Base-by-base conservation (phyloP, 2,329 filamentous ascomycete genomes). In the Trichoderma sp. region DNA sequence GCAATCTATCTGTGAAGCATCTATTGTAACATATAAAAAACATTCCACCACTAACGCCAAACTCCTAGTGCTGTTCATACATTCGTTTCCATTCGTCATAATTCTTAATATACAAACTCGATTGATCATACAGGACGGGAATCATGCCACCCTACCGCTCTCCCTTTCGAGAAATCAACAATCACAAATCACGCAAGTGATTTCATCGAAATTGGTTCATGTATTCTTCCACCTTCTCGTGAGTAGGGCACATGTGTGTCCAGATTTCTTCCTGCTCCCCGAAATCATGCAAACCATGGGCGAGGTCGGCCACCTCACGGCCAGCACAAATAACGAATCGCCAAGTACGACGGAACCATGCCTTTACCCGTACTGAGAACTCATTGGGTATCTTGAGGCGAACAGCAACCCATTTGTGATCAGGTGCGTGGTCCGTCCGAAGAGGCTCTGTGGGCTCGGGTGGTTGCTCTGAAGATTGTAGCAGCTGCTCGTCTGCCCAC, bases 311-410 rank as follows among this genome's bases (percentile, higher is more conserved):
- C 3, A 78, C n/a, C 32, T 74, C 70, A 24, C 36, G 64, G 9
- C 71, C 64, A 18, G 64, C 57, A 63, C 57, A 65, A 28, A 68
- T 36, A n/a, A 72, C 15, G 14, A 68, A 68, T 34, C 73, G 62
- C 63, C 73, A 76, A 71, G 82, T 81, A 71, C 83, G 80, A 67
- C 81, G 82, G 69, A 86, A 74, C 77, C 81, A 83, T 3, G 83
- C 82, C 60, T 80, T 83, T 21, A 88, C 65, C 21, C 89, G 81
- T 57, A 84, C 84, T 32, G 83, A 80, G 73, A 88, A 85, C 74
- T 92, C 88, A 75, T 91, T 84, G 28, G 84, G 83, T 53, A 92
- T 88, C 75, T 84, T 86, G 64, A 91, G 81, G 58, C 86, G 81
- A 58, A 86, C 83, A 0, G 87, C 90, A 43, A 88, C 87, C 82